A percentile compares a stretch with the other conserved stretches of the same genome.
phyloP scores from a whole-genome alignment of 352 stramenopile species.

The Globisporangium nunn region DNA sequence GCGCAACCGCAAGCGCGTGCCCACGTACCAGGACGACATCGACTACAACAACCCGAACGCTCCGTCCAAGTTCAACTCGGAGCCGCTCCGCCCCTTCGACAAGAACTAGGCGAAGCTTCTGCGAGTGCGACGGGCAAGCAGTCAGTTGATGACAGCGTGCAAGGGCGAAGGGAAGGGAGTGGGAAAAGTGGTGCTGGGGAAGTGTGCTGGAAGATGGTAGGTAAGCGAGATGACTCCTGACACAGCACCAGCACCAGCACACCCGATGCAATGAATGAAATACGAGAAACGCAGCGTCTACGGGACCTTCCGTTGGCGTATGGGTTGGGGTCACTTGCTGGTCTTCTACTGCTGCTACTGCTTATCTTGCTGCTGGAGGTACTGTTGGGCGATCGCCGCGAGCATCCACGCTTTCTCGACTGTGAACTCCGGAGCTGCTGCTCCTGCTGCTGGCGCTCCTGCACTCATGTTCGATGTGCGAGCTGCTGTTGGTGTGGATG shows the following conservation, averaged over 20 bases:
- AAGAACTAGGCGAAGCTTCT: constrained; percentile 40
- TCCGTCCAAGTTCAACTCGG: constrained; percentile 26
- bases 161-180: too few species aligned
- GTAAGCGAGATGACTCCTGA: too few species aligned
- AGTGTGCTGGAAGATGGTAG: neutral
- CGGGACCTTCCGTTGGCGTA: too few species aligned
- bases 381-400: constrained; percentile 26
- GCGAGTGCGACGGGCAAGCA: neutral
- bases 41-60: constrained; percentile 81
- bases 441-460: neutral
- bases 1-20: constrained; percentile 55
- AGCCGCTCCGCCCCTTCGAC: constrained; percentile 48
- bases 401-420: constrained; percentile 34
- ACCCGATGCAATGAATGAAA: too few species aligned
- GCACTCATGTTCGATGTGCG: neutral
- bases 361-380: constrained; percentile 9
- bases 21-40: constrained; percentile 60
- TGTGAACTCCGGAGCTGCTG: constrained; percentile 7
- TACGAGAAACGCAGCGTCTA: too few species aligned
- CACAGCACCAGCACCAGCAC: too few species aligned
- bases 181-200: neutral
- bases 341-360: neutral
- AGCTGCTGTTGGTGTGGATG: neutral
- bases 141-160: too few species aligned
- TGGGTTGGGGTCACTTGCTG: too few species aligned